Percentiles rank a stretch among this genome's conserved stretches.
Evolutionary conservation across 441 rosid species (phyloP).

Genomic region (Metrosideros polymorpha): DNA sequence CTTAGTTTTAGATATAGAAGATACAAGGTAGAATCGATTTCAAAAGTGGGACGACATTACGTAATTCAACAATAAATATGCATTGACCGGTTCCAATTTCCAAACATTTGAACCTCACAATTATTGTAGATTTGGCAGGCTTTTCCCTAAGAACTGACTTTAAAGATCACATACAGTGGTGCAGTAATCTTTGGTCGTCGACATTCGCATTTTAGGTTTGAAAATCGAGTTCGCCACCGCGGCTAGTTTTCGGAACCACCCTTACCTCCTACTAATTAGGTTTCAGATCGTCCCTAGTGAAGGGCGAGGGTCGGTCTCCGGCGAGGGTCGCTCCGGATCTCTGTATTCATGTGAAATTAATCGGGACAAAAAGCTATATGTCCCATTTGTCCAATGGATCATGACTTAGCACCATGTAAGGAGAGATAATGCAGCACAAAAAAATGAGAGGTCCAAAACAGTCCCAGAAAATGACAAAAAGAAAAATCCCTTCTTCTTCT

Average conservation of each 20-base stretch:
- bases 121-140: no score
- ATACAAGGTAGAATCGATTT: neutral
- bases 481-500: neutral
- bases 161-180: neutral
- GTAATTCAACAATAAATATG: no score
- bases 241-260: fast-evolving
- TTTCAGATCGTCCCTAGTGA: neutral
- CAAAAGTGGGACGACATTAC: no score
- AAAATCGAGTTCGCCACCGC: neutral
- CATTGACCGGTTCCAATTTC: neutral
- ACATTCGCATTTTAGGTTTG: neutral
- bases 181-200: fast-evolving
- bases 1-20: neutral
- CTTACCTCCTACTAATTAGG: neutral
- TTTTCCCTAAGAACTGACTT: no score
- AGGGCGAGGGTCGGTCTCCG: neutral
- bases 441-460: slow-evolving; percentile 25
- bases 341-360: neutral
- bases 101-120: neutral
- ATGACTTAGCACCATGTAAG: neutral
- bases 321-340: neutral
- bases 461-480: neutral
- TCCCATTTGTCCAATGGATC: neutral
- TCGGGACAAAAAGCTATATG: neutral
- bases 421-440: neutral